phyloP scores from a whole-genome alignment of 139 green algal species.

The Tetradesmus obliquus region DNA sequence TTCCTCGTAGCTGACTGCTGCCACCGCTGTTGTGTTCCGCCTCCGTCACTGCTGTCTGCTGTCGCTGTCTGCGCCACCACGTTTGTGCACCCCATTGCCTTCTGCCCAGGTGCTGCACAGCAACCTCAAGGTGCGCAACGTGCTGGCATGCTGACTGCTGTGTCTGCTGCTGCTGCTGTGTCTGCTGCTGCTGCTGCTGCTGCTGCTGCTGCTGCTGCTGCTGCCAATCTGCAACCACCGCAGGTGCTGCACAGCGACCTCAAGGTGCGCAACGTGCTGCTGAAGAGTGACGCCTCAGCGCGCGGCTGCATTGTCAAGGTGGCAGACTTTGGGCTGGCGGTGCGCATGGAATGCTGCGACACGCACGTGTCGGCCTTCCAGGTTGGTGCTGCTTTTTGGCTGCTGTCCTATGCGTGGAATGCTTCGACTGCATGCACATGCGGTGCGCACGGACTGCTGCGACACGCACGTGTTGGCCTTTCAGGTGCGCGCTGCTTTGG shows the following conservation, averaged over 20 bases:
- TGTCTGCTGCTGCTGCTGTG: neutral
- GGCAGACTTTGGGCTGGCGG: conserved; percentile 57
- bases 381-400: neutral
- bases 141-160: neutral
- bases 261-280: conserved; percentile 32
- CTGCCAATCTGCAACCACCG: neutral
- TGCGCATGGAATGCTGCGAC: conserved; percentile 33
- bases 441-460: conserved; percentile 57
- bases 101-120: conserved; percentile 17
- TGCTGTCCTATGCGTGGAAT: too few species aligned
- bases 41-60: neutral
- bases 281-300: neutral
- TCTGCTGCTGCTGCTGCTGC: neutral
- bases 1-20: too few species aligned
- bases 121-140: conserved; percentile 24
- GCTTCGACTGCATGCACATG: neutral
- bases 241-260: conserved; percentile 36
- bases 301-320: conserved; percentile 49
- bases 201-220: neutral
- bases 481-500: too few species aligned
- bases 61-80: neutral
- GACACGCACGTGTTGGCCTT: conserved; percentile 53
- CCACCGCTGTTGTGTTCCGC: neutral
- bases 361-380: conserved; percentile 54
- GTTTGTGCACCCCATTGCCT: neutral